Base-by-base conservation (phyloP, 2,329 filamentous ascomycete genomes). In the Amauroascus niger region DNA sequence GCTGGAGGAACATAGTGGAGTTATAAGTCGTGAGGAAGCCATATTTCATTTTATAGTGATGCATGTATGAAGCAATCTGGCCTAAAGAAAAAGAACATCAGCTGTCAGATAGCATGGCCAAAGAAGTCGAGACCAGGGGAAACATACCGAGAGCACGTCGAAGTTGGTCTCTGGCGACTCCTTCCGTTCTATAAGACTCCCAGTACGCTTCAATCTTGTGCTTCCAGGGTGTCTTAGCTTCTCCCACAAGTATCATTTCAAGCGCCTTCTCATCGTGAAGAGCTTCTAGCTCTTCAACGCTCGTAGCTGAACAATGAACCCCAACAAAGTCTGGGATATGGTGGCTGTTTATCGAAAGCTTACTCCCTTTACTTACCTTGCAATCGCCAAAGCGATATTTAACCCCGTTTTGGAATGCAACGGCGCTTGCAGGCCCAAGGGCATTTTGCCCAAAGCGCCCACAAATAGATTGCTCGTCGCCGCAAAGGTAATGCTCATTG, bases 171-270 rank as follows among this genome's bases (percentile, higher is more conserved):
- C 7, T 30, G 26, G 26, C 26, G 9, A 5, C 14, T 22, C 11
- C 33, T 18, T 30, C n/a, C 11, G 7, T 20, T 18, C 6, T 22
- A 22, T 32, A 51, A 9, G 7, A 2, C 3, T 37, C 32, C 24
- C 33, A 53, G 20, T 2, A 5, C 13, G 30, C 11, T 4, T 33
- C 3, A 45, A 58, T 33, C 13, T 55, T 26, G 49, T 58, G 56
- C 7, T 48, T 54, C 56, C 53, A 58, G 3, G 53, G 49, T 9
- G 53, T 58, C 32, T 58, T 58, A 13, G 50, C 56, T 52, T 58
- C 53, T 16, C 56, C 56, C 14, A 58, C 33, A 35, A 58, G 14
- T 16, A 22, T 14, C 49, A 58, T 28, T 2, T 33, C n/a, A 30
- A 9, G 4, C 7, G 41, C 51, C 24, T 44, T 11, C 13, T 28